Evolutionary conservation across 495 filamentous ascomycete genomes (phyloP).

Genomic region (Letharia columbiana): DNA sequence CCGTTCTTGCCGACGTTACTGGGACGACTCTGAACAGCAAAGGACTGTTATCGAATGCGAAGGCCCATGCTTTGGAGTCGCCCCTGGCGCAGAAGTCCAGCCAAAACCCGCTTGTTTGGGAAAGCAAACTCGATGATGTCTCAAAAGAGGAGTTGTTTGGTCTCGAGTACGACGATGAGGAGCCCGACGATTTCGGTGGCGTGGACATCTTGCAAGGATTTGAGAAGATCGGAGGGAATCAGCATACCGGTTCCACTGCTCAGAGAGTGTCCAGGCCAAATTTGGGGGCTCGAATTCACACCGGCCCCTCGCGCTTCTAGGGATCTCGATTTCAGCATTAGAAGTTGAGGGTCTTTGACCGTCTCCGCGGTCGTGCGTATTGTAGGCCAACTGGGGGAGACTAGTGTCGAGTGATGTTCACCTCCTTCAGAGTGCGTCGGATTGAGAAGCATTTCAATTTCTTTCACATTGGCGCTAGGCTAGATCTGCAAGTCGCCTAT

Average conservation of each 20-base stretch:
- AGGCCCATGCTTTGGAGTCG: constrained; percentile 29
- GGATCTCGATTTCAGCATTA: background rate
- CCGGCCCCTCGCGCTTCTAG: constrained; percentile 35
- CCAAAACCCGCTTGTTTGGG: constrained; percentile 40
- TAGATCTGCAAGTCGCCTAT: background rate
- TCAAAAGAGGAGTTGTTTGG: constrained; percentile 55
- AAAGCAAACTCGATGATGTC: constrained; percentile 45
- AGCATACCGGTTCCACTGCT: constrained; percentile 31
- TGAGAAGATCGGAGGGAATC: constrained; percentile 67
- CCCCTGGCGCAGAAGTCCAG: constrained; percentile 43
- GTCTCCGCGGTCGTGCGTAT: background rate
- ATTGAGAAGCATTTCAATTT: background rate
- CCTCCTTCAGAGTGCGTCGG: background rate
- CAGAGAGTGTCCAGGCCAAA: constrained; percentile 35
- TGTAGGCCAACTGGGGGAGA: background rate
- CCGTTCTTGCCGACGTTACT: constrained; percentile 60
- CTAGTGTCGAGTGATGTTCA: background rate
- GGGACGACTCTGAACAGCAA: constrained; percentile 42
- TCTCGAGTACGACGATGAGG: constrained; percentile 51
- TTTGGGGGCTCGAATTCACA: constrained; percentile 36
- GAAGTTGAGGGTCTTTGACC: background rate
- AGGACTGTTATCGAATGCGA: constrained; percentile 31
- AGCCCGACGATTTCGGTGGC: constrained; percentile 53
- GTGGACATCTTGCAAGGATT: constrained; percentile 85
- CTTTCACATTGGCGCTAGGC: background rate